A percentile compares a stretch with the other conserved stretches of the same genome.
Evolutionary conservation across 2,329 filamentous ascomycete genomes (phyloP).

Genomic region (Colletotrichum sp.): DNA sequence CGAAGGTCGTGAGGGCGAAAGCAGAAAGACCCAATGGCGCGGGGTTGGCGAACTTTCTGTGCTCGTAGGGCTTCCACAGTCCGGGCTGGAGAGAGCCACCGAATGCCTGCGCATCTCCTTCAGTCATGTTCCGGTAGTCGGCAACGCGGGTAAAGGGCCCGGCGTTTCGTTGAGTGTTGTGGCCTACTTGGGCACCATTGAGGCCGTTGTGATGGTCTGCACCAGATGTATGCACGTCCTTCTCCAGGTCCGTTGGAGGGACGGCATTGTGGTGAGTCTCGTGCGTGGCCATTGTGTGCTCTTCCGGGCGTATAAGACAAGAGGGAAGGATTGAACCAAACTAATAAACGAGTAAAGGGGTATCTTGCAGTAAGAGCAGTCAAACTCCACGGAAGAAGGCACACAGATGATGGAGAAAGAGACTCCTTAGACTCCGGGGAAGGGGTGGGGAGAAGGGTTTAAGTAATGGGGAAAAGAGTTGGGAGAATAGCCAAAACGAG

Average conservation of each 20-base stretch:
- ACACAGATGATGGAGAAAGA: neutral
- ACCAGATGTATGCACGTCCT: slow-evolving; percentile 20
- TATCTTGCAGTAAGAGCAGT: neutral
- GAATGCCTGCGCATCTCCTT: slow-evolving; percentile 51
- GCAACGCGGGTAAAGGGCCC: slow-evolving; percentile 16
- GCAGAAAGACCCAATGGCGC: slow-evolving; percentile 77
- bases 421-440: neutral
- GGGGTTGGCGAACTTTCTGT: slow-evolving; percentile 80
- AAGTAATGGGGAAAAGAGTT: slow-evolving; percentile 15
- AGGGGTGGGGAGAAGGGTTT: slow-evolving; percentile 9
- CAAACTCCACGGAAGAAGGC: slow-evolving; percentile 6
- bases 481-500: slow-evolving; percentile 1
- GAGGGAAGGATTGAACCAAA: neutral
- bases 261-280: slow-evolving; percentile 1
- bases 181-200: slow-evolving; percentile 6
- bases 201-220: slow-evolving; percentile 10
- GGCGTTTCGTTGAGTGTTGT: slow-evolving; percentile 1
- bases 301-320: slow-evolving; percentile 4
- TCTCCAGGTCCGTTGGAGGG: slow-evolving; percentile 9
- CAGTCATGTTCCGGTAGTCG: slow-evolving; percentile 20
- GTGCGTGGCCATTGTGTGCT: slow-evolving; percentile 18
- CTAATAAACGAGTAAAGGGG: neutral
- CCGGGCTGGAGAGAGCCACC: slow-evolving; percentile 78
- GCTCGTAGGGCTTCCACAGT: slow-evolving; percentile 65
- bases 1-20: slow-evolving; percentile 84